A percentile compares a stretch with the other conserved stretches of the same genome.
phyloP scores from a whole-genome alignment of 495 filamentous ascomycete species.

The Podospora pseudoanserina region DNA sequence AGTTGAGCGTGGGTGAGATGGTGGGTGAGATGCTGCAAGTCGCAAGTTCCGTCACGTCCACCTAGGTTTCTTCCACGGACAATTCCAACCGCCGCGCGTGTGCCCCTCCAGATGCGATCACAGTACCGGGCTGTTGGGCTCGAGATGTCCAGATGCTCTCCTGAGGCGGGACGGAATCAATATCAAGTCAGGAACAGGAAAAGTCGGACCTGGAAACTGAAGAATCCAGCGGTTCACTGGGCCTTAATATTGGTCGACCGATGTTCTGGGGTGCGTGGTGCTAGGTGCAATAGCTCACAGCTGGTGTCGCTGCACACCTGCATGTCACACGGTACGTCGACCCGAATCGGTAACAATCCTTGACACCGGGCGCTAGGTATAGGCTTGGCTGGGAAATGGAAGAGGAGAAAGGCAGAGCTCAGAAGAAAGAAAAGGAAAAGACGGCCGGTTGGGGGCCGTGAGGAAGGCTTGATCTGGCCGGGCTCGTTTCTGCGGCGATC shows the following conservation, averaged over 20 bases:
- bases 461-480: not conserved
- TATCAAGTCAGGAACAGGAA: constrained; percentile 15
- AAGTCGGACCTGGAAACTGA: constrained; percentile 19
- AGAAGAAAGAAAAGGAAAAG: not conserved
- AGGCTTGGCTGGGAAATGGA: not conserved
- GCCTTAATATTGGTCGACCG: constrained; percentile 48
- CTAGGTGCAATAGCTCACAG: constrained; percentile 9
- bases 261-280: constrained; percentile 15
- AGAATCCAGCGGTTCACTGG: constrained; percentile 42
- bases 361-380: constrained; percentile 24
- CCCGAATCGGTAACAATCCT: constrained; percentile 8
- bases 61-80: not conserved
- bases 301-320: constrained; percentile 26
- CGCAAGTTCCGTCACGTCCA: not conserved
- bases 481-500: constrained; percentile 9
- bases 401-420: not conserved
- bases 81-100: constrained; percentile 2
- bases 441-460: too few relatives aligned
- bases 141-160: not conserved
- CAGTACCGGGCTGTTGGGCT: not conserved
- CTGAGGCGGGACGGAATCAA: not conserved
- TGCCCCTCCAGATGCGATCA: constrained; percentile 1
- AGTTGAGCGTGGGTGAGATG: constrained; percentile 11
- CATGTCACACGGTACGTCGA: constrained; percentile 27
- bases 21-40: not conserved